Evolutionary conservation across 495 filamentous ascomycete species (phyloP), one percentile per base, ranked within the genome.

Genomic region (Cercophora scortea): DNA sequence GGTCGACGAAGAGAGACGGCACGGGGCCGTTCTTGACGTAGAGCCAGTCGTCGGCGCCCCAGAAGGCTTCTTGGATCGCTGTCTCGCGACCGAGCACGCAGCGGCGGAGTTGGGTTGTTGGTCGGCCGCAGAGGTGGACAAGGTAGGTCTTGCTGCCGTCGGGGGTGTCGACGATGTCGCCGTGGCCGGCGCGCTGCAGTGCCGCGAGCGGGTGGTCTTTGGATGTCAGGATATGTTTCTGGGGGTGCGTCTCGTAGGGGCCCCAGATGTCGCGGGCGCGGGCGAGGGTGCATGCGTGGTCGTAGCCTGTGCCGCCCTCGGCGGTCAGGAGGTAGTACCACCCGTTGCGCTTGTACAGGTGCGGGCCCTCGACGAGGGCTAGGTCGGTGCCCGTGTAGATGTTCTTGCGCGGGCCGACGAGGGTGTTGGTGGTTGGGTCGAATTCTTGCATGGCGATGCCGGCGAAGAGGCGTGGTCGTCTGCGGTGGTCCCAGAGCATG

Each of bases 251-350:
- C 47, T 80, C 76, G 54, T 80, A 86, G 4, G 81, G 83, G 0
- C 83, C 81, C 70, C 68, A 75, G 36, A 83, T 73, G 54, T 75
- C 67, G 32, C 67, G 69, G 1, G 79, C 78, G 10, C 81, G 72
- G 0, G 75, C 74, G 4, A 83, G 63, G 10, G 77, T 79, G 41
- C 67, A 67, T 4, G 73, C 73, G 51, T 86, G 83, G 9, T 76
- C 64, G 48, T 78, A 75, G 4, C 71, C 81, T 1, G 82, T 86
- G 4, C 83, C 83, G 1, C 81, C 83, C 54, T 87, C 83, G 3
- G 83, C 83, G 7, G 80, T 81, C 50, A 88, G 72, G 34, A 88
- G 72, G 55, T 87, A 88, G 60, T 84, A 86, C 62, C 78, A 86
- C 0, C 71, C 78, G 47, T 80, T 80, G 18, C 81, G 79, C 49